A percentile compares a stretch with the other conserved stretches of the same genome.
These are phyloP conservation scores for Paramecium sexaurelia DNA, from an alignment of 73 alveolate genomes.

Conservation along the genomic window DNA sequence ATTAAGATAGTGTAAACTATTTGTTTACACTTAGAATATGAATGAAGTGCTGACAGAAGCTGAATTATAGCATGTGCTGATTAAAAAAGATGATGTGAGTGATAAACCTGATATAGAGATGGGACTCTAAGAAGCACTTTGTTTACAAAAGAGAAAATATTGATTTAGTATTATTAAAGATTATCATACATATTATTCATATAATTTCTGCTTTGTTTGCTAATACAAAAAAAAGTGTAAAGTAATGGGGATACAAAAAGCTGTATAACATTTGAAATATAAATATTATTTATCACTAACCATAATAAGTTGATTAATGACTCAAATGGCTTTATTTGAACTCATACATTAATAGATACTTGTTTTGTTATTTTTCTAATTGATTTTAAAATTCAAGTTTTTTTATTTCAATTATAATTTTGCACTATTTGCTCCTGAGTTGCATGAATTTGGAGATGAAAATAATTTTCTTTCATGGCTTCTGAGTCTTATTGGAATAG, in stretches of 20 bases:
- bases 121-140: background rate
- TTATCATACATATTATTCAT: background rate
- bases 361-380: background rate
- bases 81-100: background rate
- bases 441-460: background rate
- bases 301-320: constrained; percentile 27
- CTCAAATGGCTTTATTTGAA: background rate
- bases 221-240: background rate
- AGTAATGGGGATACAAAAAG: background rate
- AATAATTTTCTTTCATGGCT: background rate
- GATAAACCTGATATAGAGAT: background rate
- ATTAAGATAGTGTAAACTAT: background rate
- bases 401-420: background rate
- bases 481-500: background rate
- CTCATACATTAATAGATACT: background rate
- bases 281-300: background rate
- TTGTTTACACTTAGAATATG: background rate
- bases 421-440: background rate
- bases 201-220: background rate
- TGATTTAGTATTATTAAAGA: background rate
- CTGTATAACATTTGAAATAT: background rate
- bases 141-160: background rate
- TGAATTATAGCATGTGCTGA: background rate
- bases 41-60: background rate
- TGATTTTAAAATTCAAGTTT: background rate